Evolutionary conservation across 352 stramenopile species (phyloP), one percentile per base, ranked within the genome.

Genomic region (Saprolegnia parasitica): DNA sequence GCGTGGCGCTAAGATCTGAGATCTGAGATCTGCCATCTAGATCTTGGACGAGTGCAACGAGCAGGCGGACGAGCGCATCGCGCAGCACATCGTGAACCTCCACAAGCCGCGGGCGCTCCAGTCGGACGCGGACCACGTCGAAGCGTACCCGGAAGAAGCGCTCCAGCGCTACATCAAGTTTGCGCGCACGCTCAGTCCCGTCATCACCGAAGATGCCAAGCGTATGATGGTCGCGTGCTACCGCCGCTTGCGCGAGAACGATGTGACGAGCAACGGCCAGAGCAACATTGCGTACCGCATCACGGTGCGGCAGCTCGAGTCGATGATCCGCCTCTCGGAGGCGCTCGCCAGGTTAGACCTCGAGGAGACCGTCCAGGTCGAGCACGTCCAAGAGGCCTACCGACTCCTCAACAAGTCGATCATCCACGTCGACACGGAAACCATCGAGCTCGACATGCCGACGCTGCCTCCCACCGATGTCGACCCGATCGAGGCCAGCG

Each of bases 291-390:
- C 97, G 10, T 99, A 99, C 76, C 91, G 97, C 26, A 99, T 99
- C 68, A 99, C 97, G 0, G 97, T 99, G 52, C 95, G 97, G 26
- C 97, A 99, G 80, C 87, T 99, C 21, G 97, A 99, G 78, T 98
- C 93, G 4, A 96, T 99, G 86, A 97, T 99, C 73, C 94, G 97
- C 0, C 82, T 99, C 35, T 98, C 93, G 0, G 97, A 99, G 78
- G 97, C 92, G 20, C 78, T 99, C 39, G 97, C 97, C 18, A 75
- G 96, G 56, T 77, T 99, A 23, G 95, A 99, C 75, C 87, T 98
- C 55, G 96, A 95, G 56, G 86, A 98, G 39, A 75, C 83, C 2
- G 96, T 99, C 55, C 72, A 87, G 26, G 80, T 96, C 21, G 76
- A 81, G 24, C 97, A 98, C 77, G 96, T 99, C 21, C 79, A 97